Conservation (phyloP, 208 protist genomes). For the Acanthamoeba healyi region DNA sequence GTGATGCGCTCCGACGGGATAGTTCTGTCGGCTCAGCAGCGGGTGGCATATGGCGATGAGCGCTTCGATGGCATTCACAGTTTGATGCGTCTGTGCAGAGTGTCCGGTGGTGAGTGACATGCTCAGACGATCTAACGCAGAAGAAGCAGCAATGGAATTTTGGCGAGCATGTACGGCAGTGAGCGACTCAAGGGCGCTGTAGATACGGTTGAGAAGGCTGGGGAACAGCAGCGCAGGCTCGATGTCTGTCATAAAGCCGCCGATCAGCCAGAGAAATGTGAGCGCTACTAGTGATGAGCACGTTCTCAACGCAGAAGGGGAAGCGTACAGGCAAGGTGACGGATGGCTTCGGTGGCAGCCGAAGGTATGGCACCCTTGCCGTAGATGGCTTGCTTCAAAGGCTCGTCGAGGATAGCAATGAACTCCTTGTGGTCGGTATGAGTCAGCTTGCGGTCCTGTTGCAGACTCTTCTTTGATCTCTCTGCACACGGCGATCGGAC, state of each 20-base stretch:
- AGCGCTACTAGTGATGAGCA: no score
- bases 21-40: slow-evolving; percentile 50
- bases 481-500: neutral
- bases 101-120: neutral
- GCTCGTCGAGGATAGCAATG: neutral
- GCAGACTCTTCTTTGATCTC: neutral
- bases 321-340: slow-evolving; percentile 54
- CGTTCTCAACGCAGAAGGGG: no score
- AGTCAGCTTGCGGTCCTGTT: neutral
- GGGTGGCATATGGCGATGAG: slow-evolving; percentile 12
- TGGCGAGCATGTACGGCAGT: slow-evolving; percentile 22
- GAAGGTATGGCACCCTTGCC: slow-evolving; percentile 31
- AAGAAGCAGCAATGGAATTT: neutral
- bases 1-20: slow-evolving; percentile 32
- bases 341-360: slow-evolving; percentile 21
- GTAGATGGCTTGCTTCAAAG: slow-evolving; percentile 64
- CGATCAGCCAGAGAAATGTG: no score
- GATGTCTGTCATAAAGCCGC: slow-evolving; percentile 1
- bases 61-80: slow-evolving; percentile 38
- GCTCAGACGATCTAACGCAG: neutral
- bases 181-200: slow-evolving; percentile 38
- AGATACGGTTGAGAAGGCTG: neutral
- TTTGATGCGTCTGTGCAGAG: slow-evolving; percentile 53
- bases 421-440: slow-evolving; percentile 1
- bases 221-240: slow-evolving; percentile 34